A percentile compares a stretch with the other conserved stretches of the same genome.
Evolutionary conservation across 768 basidiomycete species (phyloP).

Genomic region (Naganishia kalamii): DNA sequence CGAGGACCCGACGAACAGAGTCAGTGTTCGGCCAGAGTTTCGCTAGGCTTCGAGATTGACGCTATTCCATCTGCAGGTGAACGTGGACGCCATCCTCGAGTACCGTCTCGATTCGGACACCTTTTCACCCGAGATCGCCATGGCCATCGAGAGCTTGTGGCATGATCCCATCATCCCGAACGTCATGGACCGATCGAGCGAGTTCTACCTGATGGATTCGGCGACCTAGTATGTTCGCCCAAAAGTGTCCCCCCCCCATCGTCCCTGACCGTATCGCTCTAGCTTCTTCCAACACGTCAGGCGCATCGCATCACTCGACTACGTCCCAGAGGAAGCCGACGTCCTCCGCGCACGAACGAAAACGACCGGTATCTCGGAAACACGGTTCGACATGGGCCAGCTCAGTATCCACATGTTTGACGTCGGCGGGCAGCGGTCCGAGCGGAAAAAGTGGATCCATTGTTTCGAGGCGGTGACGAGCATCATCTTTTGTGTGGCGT

Average conservation of each 20-base stretch:
- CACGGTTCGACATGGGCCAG: slow-evolving; percentile 55
- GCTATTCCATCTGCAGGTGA: slow-evolving; percentile 18
- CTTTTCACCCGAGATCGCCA: slow-evolving; percentile 46
- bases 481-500: slow-evolving; percentile 68
- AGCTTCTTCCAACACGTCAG: slow-evolving; percentile 81
- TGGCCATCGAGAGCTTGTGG: slow-evolving; percentile 50
- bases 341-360: slow-evolving; percentile 82
- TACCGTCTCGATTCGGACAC: slow-evolving; percentile 48
- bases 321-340: slow-evolving; percentile 77
- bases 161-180: slow-evolving; percentile 51
- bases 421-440: slow-evolving; percentile 71
- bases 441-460: slow-evolving; percentile 54
- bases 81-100: slow-evolving; percentile 50
- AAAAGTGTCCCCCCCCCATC: no score
- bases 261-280: neutral
- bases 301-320: slow-evolving; percentile 75
- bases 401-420: slow-evolving; percentile 63
- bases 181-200: slow-evolving; percentile 51
- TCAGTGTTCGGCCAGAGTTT: slow-evolving; percentile 25
- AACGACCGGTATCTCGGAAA: slow-evolving; percentile 85
- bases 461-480: slow-evolving; percentile 68
- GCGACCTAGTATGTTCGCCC: slow-evolving; percentile 65
- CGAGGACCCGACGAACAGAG: slow-evolving; percentile 59
- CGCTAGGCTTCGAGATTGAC: slow-evolving; percentile 24
- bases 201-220: slow-evolving; percentile 94